phyloP scores from a whole-genome alignment of 2,329 filamentous ascomycete genomes.

The Exophiala sp. region DNA sequence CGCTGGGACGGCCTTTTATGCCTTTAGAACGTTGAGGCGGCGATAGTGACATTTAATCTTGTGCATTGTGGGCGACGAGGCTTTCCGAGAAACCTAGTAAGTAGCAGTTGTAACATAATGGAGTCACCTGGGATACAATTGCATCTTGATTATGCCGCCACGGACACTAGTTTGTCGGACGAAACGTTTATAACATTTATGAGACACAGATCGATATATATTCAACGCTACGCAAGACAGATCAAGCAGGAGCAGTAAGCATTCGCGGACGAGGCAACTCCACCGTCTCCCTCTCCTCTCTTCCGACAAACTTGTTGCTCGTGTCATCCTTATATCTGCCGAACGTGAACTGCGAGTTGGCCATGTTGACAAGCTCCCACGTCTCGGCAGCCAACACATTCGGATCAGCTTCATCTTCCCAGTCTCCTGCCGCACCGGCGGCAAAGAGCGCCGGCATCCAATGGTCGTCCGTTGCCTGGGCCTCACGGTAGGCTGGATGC shows the following conservation, averaged over 20 bases:
- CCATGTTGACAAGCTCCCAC: conserved; percentile 65
- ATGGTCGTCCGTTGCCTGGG: conserved; percentile 68
- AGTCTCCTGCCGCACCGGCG: conserved; percentile 53
- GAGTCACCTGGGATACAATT: too few species aligned
- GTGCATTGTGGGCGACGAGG: too few species aligned
- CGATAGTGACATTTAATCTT: neutral
- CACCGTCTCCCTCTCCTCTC: neutral
- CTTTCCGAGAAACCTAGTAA: neutral
- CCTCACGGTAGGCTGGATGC: conserved; percentile 62
- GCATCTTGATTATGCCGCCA: too few species aligned
- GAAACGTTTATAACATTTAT: too few species aligned
- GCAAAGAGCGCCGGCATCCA: conserved; percentile 65
- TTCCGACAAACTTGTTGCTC: neutral
- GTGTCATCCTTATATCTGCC: conserved; percentile 38
- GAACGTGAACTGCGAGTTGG: conserved; percentile 58
- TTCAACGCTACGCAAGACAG: neutral
- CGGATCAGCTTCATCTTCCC: conserved; percentile 43
- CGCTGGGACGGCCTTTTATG: neutral
- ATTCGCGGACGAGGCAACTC: neutral
- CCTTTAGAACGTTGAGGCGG: neutral
- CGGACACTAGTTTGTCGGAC: too few species aligned
- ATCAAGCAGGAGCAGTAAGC: neutral
- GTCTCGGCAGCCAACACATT: conserved; percentile 55
- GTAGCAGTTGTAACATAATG: neutral
- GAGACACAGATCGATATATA: neutral